These are phyloP conservation scores for Senna tora DNA, from an alignment of 306 rosid genomes.

Conservation along the genomic window DNA sequence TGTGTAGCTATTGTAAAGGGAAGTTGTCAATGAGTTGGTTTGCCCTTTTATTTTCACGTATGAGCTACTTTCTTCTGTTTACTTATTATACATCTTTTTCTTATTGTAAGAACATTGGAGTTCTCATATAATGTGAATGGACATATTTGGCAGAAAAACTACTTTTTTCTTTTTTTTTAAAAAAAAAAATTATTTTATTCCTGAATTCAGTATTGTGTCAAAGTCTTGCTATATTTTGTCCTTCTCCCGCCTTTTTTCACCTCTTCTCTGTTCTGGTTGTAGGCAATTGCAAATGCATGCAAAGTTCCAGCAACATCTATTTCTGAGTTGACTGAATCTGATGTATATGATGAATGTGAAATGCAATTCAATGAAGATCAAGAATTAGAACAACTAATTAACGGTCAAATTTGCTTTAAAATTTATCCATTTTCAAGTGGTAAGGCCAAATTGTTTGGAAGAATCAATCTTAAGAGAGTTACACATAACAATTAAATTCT, in stretches of 20 bases:
- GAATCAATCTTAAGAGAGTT: constrained; percentile 14
- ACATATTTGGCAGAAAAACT: constrained; percentile 36
- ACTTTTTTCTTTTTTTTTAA: neutral
- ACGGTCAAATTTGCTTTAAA: constrained; percentile 80
- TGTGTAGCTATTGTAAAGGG: constrained; percentile 37
- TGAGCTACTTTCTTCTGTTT: constrained; percentile 28
- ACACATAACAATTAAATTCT: neutral
- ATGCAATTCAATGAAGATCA: constrained; percentile 67
- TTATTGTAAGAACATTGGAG: constrained; percentile 23
- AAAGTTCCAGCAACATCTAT: constrained; percentile 67
- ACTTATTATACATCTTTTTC: neutral
- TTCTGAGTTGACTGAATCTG: constrained; percentile 64
- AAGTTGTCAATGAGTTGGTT: constrained; percentile 29
- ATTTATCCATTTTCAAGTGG: constrained; percentile 77
- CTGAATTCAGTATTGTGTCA: constrained; percentile 26
- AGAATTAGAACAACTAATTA: constrained; percentile 78
- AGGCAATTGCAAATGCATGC: constrained; percentile 88
- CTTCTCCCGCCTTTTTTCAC: constrained; percentile 13
- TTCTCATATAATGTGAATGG: constrained; percentile 27
- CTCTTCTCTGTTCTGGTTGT: constrained; percentile 50
- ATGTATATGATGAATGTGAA: constrained; percentile 63
- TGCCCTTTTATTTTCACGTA: constrained; percentile 35
- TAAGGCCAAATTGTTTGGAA: constrained; percentile 44
- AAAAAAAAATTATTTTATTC: neutral
- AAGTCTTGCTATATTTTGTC: constrained; percentile 37